phyloP scores from a whole-genome alignment of 306 rosid genomes.

The Prosopis cineraria region DNA sequence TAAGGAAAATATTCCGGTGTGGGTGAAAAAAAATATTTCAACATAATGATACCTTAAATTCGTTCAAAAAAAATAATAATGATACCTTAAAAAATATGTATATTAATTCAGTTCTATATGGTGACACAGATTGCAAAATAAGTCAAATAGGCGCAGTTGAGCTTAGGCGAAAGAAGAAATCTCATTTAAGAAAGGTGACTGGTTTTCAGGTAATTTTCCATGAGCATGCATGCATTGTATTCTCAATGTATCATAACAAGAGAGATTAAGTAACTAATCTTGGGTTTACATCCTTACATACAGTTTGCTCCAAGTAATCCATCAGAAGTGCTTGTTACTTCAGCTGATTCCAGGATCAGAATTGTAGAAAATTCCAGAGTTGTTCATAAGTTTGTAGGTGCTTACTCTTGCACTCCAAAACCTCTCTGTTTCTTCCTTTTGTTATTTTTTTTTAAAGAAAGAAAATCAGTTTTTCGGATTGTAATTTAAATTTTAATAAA shows the following conservation, averaged over 20 bases:
- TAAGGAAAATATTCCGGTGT: too few relatives aligned
- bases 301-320: constrained; percentile 36
- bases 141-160: constrained; percentile 59
- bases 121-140: constrained; percentile 52
- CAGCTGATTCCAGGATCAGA: constrained; percentile 79
- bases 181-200: constrained; percentile 64
- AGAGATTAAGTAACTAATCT: neutral
- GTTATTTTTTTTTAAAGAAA: neutral
- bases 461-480: too few relatives aligned
- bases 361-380: constrained; percentile 57
- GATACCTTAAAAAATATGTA: neutral
- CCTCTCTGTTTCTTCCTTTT: neutral
- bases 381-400: constrained; percentile 70
- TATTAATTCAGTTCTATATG: constrained; percentile 9
- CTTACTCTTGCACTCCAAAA: neutral
- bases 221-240: constrained; percentile 24
- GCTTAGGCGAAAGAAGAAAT: constrained; percentile 60
- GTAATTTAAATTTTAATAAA: too few relatives aligned
- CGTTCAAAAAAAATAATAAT: too few relatives aligned
- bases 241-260: neutral
- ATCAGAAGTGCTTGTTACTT: constrained; percentile 71
- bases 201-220: constrained; percentile 74
- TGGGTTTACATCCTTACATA: neutral
- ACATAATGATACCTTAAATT: too few relatives aligned
- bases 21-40: too few relatives aligned